Evolutionary conservation across 192 early-diverging fungal genomes (phyloP), one percentile per base, ranked within the genome.

Genomic region (Mortierella alpina): DNA sequence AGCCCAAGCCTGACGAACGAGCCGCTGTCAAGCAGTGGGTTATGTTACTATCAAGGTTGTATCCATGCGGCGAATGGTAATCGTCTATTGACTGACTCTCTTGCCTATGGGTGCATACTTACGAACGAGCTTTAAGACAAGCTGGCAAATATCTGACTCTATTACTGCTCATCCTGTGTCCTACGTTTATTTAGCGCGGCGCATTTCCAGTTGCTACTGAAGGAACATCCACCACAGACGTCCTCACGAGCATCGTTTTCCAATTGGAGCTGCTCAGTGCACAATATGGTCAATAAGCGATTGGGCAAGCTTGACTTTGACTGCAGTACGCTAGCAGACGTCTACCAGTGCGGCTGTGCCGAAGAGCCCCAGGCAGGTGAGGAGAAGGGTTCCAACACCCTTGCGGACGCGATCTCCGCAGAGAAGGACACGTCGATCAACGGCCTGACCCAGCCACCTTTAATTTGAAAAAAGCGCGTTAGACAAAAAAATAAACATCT

Each of bases 1-100:
- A 92, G 15, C 97, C 97, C 15, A 91, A 88, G 2, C 44, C 63
- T 18, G 91, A 92, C 46, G 96, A 99, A 82, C 82, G 92, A 67
- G 78, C 86, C 41, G 91, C 95, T 0, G 81, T 97, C 57, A 87
- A 83, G 49, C 92, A 92, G 67, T 99, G 94, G 78, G 87, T 99
- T 65, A 90, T 88, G 65, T 75, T 96, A 41, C 89, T 98, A 57
- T 93, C 93, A 2, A 83, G 93, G 72, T 80, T 99, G 31, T 99
- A 99, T 82, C 97, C 97, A 14, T 99, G 97, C 73, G 97, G 97
- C 54, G 96, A 98, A 86, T 99, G 94, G 91, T 92, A 85, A 63
- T 70, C 78, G 11, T 14, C 53, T n/a, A 15, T 15, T 41, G 22
- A 39, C 9, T 41, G 39, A n/a, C 4, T n/a, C 1, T n/a, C n/a